Evolutionary conservation across 2,329 filamentous ascomycete species (phyloP), one percentile per base, ranked within the genome.

Genomic region (Aspergillus glaucus): DNA sequence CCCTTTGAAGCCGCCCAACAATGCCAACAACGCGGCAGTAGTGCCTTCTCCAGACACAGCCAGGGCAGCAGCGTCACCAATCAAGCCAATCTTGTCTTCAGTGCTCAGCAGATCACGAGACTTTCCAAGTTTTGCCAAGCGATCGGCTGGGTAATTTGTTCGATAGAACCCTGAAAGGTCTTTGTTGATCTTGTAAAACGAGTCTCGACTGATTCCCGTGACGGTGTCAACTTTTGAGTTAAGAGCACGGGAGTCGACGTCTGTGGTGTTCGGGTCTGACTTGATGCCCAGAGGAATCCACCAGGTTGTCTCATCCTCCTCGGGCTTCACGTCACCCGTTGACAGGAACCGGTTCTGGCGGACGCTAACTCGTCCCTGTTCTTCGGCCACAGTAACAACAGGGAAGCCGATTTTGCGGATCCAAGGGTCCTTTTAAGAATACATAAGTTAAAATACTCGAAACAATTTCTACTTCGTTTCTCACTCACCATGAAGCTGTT

Each of bases 401-500:
- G 93, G 93, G 70, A 95, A 95, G 1, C 93, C 93, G 57, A 97
- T 94, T 73, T 92, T 93, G 60, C 86, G 84, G 63, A 97, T 95
- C 93, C 93, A 98, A 15, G 87, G 84, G 56, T 88, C 80, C 74
- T 76, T 51, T 30, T 30, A 4, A 4, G 9, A 45, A 6, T 15
- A 44, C 5, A 12, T 46, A 42, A 51, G 52, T 56, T 45, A 59
- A 49, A 48, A 17, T 10, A 19, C 10, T 28, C 17, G 15, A 43
- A 17, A 22, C 7, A 39, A 34, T 40, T 40, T 7, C 36, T 44
- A 21, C 15, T 40, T 24, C 30, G 2, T 8, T 46, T 17, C 43
- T 14, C 26, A 51, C 63, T 53, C 56, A 75, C 79, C 91, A 98
- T 98, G 63, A 97, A 86, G 44, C 78, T 77, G 56, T 85, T 84